A percentile compares a stretch with the other conserved stretches of the same genome.
Conservation (phyloP, 177 flowering plant genomes). For the Telopea speciosissima region DNA sequence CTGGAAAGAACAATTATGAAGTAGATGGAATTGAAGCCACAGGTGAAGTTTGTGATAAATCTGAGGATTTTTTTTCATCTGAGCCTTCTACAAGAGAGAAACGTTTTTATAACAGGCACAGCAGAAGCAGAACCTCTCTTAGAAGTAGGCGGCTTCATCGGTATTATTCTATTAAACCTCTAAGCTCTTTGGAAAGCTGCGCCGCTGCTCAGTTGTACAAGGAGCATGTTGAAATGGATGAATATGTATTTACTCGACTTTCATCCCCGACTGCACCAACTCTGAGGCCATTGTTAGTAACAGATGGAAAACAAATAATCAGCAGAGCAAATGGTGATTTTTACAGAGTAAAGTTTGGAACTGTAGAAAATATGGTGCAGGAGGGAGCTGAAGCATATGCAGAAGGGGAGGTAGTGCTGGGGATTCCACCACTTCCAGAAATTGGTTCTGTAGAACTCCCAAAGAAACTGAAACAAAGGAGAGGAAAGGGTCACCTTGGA, state of each 20-base stretch:
- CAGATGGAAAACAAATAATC: conserved; percentile 54
- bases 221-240: conserved; percentile 48
- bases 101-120: conserved; percentile 14
- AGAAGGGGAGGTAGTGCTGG: conserved; percentile 18
- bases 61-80: conserved; percentile 10
- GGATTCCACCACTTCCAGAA: conserved; percentile 37
- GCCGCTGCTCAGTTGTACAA: conserved; percentile 63
- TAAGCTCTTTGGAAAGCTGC: conserved; percentile 65
- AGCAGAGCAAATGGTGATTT: conserved; percentile 30
- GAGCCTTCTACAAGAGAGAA: conserved; percentile 16
- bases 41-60: conserved; percentile 12
- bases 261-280: conserved; percentile 33
- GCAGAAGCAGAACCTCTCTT: conserved; percentile 26
- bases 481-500: conserved; percentile 21
- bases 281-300: conserved; percentile 52
- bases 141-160: conserved; percentile 26
- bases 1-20: conserved; percentile 10
- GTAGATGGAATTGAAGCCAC: conserved; percentile 8
- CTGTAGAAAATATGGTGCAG: conserved; percentile 15
- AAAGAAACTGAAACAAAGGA: conserved; percentile 25
- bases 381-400: conserved; percentile 10
- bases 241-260: conserved; percentile 37
- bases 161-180: conserved; percentile 38
- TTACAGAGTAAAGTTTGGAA: conserved; percentile 13
- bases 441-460: conserved; percentile 16